Base-by-base conservation (phyloP, 768 basidiomycete genomes). In the Jaapia argillacea region DNA sequence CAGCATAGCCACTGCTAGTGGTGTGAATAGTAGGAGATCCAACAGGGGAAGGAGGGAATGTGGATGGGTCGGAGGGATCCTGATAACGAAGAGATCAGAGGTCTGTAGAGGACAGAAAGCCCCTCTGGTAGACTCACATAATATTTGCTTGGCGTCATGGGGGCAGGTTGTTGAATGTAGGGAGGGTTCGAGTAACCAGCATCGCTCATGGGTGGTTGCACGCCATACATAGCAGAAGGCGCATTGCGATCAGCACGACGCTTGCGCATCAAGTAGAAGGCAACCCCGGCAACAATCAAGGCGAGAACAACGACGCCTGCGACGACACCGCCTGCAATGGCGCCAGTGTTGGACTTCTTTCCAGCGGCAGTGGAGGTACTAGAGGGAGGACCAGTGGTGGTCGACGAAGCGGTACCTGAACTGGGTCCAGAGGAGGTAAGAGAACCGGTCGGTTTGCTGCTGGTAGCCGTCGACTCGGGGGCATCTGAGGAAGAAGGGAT, bases 261-360 rank as follows among this genome's bases (percentile, higher is more conserved):
- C 16, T 41, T 42, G 16, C 55, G 51, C 6, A 60, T 53, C 26
- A 59, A 3, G 48, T 53, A 55, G 38, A 53, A 54, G 14, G 53
- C 22, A 12, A 43, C 22, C 3, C 46, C 5, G 13, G 35, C 37
- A n/a, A 20, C 21, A 10, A 56, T 36, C 14, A 54, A 22, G 13
- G 41, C 41, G 10, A 47, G 12, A 5, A 28, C 51, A 16, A 48
- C 43, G 6, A 51, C 40, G 28, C 48, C 52, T 21, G 46, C 54
- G 5, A 58, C 46, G 14, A 48, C 50, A 10, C 48, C 56, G 13
- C 57, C 55, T 4, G 45, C 51, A 24, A 56, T 54, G 7, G 50
- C 47, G 1, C 48, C 52, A 13, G 26, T 39, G 40, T 48, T 48
- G 4, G 39, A 25, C 33, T 40, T 55, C 10, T 33, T 10, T n/a